These are phyloP conservation scores for Tetramitus jugosus DNA, from an alignment of 208 protist genomes.

Conservation along the genomic window DNA sequence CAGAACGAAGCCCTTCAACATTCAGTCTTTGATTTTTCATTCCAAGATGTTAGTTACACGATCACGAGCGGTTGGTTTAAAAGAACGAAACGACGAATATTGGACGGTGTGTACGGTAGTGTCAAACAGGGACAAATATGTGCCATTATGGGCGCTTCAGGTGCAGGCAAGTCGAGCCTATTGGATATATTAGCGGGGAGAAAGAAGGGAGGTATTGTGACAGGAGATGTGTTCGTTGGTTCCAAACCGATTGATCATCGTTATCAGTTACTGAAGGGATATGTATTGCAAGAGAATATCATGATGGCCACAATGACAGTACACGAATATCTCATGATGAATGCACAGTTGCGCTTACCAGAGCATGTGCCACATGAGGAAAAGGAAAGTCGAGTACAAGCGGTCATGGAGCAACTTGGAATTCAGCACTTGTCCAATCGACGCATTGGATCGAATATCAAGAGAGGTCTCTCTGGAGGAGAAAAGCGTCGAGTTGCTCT, in stretches of 20 bases:
- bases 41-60: too few species aligned
- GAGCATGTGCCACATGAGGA: neutral
- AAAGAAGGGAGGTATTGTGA: constrained; percentile 30
- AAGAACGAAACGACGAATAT: too few species aligned
- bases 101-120: neutral
- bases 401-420: neutral
- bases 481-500: neutral
- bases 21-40: too few species aligned
- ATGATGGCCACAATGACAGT: constrained; percentile 35
- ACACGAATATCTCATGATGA: neutral
- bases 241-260: constrained; percentile 36
- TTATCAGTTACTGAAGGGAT: constrained; percentile 13
- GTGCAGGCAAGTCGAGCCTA: constrained; percentile 62
- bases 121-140: constrained; percentile 39
- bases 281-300: constrained; percentile 36
- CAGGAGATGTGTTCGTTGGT: constrained; percentile 47
- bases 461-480: neutral
- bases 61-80: too few species aligned
- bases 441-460: neutral
- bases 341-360: neutral
- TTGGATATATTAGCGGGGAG: constrained; percentile 57
- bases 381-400: neutral
- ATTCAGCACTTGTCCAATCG: neutral
- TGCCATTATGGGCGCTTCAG: constrained; percentile 57
- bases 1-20: too few species aligned